Base-by-base conservation (phyloP, 2,329 filamentous ascomycete species). In the Botrytis aclada region DNA sequence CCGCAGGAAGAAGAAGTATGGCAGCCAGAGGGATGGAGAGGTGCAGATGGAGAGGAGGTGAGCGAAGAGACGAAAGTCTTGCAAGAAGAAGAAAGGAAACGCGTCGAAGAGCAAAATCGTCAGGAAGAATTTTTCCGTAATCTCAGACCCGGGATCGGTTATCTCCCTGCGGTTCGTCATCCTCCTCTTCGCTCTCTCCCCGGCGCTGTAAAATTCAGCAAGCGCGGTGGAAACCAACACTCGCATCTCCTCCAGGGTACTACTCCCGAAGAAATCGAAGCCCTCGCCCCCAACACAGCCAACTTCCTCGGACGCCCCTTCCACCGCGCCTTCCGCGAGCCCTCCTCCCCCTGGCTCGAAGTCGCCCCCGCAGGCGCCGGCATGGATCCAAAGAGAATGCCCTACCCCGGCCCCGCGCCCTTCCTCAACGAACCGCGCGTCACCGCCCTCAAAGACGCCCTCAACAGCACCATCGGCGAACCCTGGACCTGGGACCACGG, bases 311-410 rank as follows among this genome's bases (percentile, higher is more conserved):
- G 47, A 0, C n/a, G 25, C 0, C 32, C 22, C 2, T 54, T 54
- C 32, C 64, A 67, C 16, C 45, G 64, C n/a, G 25, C 9, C 4
- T n/a, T 54, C 9, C 64, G 45, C 25, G 14, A n/a, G 3, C 45
- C 64, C 8, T 67, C 64, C 2, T 14, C 25, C 4, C 34, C 64
- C 16, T 67, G 47, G 47, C 34, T 67, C 18, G 6, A 14, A 9
- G 0, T 32, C 12, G 65, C 65, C 2, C 65, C 47, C 1, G 7
- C 47, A 6, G 47, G 47, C 12, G 12, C 25, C 25, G 25, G 47
- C 12, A 6, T 54, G 1, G 2, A 41, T 20, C 65, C 65, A 3
- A 4, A 12, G 0, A 47, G 65, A 1, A 9, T 0, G 0, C 25
- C 65, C 0, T 67, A 67, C 12, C 47, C 65, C 0, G 65, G 65